Base-by-base conservation (phyloP, 2,329 filamentous ascomycete genomes). In the Ascosphaera aggregata region DNA sequence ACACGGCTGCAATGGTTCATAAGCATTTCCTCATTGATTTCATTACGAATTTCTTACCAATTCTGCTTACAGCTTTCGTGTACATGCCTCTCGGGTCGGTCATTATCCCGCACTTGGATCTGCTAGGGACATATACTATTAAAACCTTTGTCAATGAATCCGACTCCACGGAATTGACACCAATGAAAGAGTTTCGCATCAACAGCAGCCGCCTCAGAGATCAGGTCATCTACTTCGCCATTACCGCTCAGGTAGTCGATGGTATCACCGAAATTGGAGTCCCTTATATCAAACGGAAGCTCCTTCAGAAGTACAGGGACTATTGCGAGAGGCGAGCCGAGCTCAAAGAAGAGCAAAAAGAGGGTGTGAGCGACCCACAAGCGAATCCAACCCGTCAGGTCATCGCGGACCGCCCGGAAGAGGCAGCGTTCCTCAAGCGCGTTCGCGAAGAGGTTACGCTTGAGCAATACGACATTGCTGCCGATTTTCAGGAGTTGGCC, bases 21-120 rank as follows among this genome's bases (percentile, higher is more conserved):
- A 98, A 98, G 63, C 78, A 92, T 24, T 95, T 98, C 51, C 74
- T 95, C 11, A 71, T 95, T 51, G 92, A 94, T 62, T 93, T 94
- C 58, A 86, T 95, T 58, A 92, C 84, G 4, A 92, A 85, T 0
- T 95, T 94, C 54, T 73, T 92, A 39, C 80, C 82, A 1, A 76
- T 91, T n/a, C 76, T 92, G 51, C 68, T 95, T 15, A 94, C 85
- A 0, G 81, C 85, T 0, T 95, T 94, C 48, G 73, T 94, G 44
- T 95, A 94, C 50, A 80, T 93, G 16, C 86, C 86, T 0, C 95
- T 95, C 49, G 86, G 81, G 11, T 72, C 74, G 43, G 58, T 82
- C 36, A 71, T 98, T 9, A 73, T 89, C 0, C 86, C 89, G 0
- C 79, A 91, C 51, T 71, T 98, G 3, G 75, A 92, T 48, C 61